Base-by-base conservation (phyloP, 2,329 filamentous ascomycete species). In the Grosmannia clavigera region DNA sequence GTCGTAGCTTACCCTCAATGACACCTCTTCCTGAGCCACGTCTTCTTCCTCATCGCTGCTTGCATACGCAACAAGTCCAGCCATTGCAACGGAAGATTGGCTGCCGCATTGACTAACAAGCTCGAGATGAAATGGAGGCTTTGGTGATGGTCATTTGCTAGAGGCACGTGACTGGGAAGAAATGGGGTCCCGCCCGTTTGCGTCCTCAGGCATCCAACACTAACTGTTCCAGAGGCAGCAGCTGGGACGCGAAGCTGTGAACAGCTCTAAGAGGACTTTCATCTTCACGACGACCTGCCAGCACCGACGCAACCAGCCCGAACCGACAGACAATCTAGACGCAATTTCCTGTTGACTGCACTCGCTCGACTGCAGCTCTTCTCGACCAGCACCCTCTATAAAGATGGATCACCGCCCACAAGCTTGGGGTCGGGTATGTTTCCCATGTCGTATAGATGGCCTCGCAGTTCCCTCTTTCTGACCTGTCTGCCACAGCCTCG, bases 401-500 rank as follows among this genome's bases (percentile, higher is more conserved):
- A 57, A 25, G 66, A 88, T 88, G 85, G 85, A 88, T 74, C 85
- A 88, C 75, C 81, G 84, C 74, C 85, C 85, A 70, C 83, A 87
- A 77, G 81, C 81, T 70, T 88, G 85, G 85, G 85, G 85, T 66
- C 83, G 85, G 76, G 84, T 87, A 81, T 71, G 83, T 77, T n/a
- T 25, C 31, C 29, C 31, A 5, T 5, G 5, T 25, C 12, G 14
- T 31, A n/a, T 33, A 29, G 9, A 19, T 4, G 16, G 10, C 27
- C 7, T 1, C 27, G 48, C 6, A 14, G 63, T 58, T 29, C 14
- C 35, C n/a, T 35, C 27, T 46, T 53, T 54, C 62, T 65, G 64
- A 68, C 74, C 77, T 14, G 1, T 69, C 54, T 55, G 38, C 38
- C 54, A 64, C 69, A 99, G 94, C 94, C 94, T 71, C 87, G 94